Base-by-base conservation (phyloP, 768 basidiomycete species). In the Psilocybe tampanensis region DNA sequence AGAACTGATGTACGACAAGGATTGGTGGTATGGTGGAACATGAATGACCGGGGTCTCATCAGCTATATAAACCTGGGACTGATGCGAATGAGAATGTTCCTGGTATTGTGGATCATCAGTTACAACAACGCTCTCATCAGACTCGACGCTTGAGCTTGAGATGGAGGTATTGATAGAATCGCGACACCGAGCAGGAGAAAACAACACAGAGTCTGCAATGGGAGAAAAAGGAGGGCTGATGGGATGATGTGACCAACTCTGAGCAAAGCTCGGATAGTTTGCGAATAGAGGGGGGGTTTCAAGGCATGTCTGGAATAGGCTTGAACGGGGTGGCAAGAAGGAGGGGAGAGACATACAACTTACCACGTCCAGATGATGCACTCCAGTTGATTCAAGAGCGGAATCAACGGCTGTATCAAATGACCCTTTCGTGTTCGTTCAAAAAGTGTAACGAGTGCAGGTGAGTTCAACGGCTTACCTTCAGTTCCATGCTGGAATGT, bases 61-160 rank as follows among this genome's bases (percentile, higher is more conserved):
- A n/a, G 64, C 61, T 24, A 76, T 64, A 39, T 61, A 66, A 33
- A 78, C 63, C 61, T 70, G 70, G n/a, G 77, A 77, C 62, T 77
- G 77, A 53, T 76, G 68, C 42, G 68, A 68, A 54, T 78, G 75
- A 13, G 67, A 57, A 60, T 76, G 76, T 60, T 78, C 77, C 55
- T 59, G 60, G 56, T 73, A 78, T 58, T 72, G 69, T 34, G 76
- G 77, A 66, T 77, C 75, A 52, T 76, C 74, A 55, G 76, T 75
- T 45, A 69, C 62, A 56, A 74, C 68, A 34, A 62, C 43, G 44
- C 63, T 56, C 32, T 77, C 76, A 55, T 72, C 71, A 8, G 67
- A 72, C 18, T 69, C 70, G 36, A 60, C 33, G 33, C 63, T 67
- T 26, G 67, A 65, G 45, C 61, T 67, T 26, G 67, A 65, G 44